These are phyloP conservation scores for Xerocomus spinulosus DNA, from an alignment of 768 basidiomycete species.

Conservation along the genomic window DNA sequence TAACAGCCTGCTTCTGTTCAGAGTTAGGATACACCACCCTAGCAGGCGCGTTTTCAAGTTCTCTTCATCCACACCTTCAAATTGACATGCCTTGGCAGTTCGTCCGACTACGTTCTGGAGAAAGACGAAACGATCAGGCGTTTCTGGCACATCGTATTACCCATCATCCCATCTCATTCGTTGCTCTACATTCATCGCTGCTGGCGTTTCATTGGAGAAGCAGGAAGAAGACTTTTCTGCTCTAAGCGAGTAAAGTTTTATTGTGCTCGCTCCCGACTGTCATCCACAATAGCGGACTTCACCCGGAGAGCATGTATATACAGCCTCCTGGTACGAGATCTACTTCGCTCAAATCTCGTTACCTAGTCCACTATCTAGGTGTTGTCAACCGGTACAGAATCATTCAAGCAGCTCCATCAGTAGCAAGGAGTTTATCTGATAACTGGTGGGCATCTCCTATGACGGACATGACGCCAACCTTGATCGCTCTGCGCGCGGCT, in stretches of 20 bases:
- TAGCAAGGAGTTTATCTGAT: constrained; percentile 24
- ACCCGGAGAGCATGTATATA: constrained; percentile 18
- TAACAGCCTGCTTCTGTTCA: constrained; percentile 20
- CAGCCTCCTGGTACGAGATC: constrained; percentile 10
- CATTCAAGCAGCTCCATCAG: constrained; percentile 13
- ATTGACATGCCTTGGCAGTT: constrained; percentile 38
- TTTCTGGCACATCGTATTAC: constrained; percentile 65
- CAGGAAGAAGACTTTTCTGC: constrained; percentile 59
- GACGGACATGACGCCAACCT: constrained; percentile 19
- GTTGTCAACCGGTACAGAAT: constrained; percentile 6
- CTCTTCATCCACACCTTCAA: constrained; percentile 10
- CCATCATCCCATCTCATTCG: constrained; percentile 71
- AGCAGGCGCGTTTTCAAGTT: constrained; percentile 12
- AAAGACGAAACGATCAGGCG: constrained; percentile 65
- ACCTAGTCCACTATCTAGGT: constrained; percentile 8
- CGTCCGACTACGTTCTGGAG: constrained; percentile 84
- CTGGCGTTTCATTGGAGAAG: constrained; percentile 62
- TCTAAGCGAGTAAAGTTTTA: constrained; percentile 51
- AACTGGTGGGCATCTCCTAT: constrained; percentile 40
- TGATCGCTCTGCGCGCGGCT: constrained; percentile 4
- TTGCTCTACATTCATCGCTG: constrained; percentile 74
- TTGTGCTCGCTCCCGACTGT: constrained; percentile 37
- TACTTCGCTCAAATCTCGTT: not conserved
- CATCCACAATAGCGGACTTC: constrained; percentile 15
- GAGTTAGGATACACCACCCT: constrained; percentile 1